Base-by-base conservation (phyloP, 108 stramenopile genomes). In the Chaetoceros tenuissimus region DNA sequence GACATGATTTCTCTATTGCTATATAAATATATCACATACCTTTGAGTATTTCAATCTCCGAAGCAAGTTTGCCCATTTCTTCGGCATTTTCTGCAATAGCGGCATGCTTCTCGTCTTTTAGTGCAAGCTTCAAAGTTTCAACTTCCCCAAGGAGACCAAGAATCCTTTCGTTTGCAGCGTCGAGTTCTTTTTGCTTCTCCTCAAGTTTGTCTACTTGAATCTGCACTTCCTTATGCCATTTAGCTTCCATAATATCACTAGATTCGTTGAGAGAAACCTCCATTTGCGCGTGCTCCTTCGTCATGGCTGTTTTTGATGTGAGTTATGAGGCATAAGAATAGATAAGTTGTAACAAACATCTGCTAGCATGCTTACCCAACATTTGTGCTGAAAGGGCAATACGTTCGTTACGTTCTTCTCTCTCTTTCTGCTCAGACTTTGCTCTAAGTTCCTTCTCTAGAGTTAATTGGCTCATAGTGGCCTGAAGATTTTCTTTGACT, bases 341-440 rank as follows among this genome's bases (percentile, higher is more conserved):
- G n/a, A n/a, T n/a, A n/a, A n/a, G n/a, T n/a, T n/a, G n/a, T n/a
- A n/a, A n/a, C n/a, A n/a, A n/a, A n/a, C n/a, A n/a, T n/a, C n/a
- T n/a, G n/a, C n/a, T n/a, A n/a, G n/a, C n/a, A n/a, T n/a, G n/a
- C n/a, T n/a, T n/a, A n/a, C n/a, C n/a, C 24, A 63, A 21, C 27
- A 69, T 63, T 22, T 69, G 62, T 13, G 68, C 46, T 0, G 59
- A 43, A 16, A 63, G n/a, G 17, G 62, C 62, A 45, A 69, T 44
- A 17, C 55, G 47, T 29, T 69, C 62, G 24, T 29, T 43, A 1
- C 54, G 68, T 28, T 69, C 68, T n/a, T 63, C 62, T 16, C 31
- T 55, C 44, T 63, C 68, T 28, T 69, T 69, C 30, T 69, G 53
- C 29, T 69, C 68, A 8, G 62, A 25, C 43, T 51, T 55, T 1